Base-by-base conservation (phyloP, 2,329 filamentous ascomycete species). In the Xylaria sp. region DNA sequence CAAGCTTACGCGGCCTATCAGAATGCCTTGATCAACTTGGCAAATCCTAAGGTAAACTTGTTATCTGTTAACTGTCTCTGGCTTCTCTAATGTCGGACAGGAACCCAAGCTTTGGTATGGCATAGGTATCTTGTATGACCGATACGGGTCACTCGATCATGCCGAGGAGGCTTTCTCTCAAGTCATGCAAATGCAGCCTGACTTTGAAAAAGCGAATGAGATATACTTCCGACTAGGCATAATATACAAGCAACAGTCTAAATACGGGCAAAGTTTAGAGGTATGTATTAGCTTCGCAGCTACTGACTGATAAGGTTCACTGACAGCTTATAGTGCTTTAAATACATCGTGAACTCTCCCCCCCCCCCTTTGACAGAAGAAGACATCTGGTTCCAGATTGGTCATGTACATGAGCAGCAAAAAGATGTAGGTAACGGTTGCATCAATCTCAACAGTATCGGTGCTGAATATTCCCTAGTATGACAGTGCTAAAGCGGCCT, bases 371-470 rank as follows among this genome's bases (percentile, higher is more conserved):
- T 99, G 75, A 98, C 94, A 0, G 94, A 98, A 80, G 95, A 98
- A 80, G 96, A 99, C 76, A 99, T 99, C 69, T 98, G 95, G 95
- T 99, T 99, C 84, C 96, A 99, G 81, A 98, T 99, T 78, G 96
- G 96, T 31, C 96, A 99, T 80, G 96, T 99, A 59, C 94, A 99
- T 77, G 96, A 99, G 79, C 96, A 98, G 78, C 95, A 98, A 81
- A 98, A 98, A 86, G 96, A 99, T 78, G 94, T 97, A 86, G 83
- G 94, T 86, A 52, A 12, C 31, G 39, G 51, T 20, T 12, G 51
- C 41, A n/a, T 39, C 77, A 83, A 62, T 49, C 25, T 23, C 31
- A 8, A 31, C 18, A 20, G 25, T 49, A 46, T 48, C 62, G 25
- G 59, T 69, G 56, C 72, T 82, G 68, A 83, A 79, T 62, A 67